These are phyloP conservation scores for Clitoria ternatea DNA, from an alignment of 306 rosid species.

Conservation along the genomic window DNA sequence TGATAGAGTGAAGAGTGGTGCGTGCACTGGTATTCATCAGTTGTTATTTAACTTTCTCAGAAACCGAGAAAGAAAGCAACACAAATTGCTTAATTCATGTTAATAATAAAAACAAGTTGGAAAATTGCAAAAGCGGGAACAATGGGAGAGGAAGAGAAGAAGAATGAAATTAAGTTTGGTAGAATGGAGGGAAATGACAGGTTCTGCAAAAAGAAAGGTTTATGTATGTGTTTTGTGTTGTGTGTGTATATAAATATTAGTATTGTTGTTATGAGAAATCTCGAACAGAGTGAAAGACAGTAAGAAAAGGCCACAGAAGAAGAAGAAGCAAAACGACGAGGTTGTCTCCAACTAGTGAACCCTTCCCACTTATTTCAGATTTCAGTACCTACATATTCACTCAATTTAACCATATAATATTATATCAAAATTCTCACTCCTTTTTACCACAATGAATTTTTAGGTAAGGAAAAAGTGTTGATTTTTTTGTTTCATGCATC, in stretches of 20 bases:
- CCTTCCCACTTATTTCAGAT: slow-evolving; percentile 30
- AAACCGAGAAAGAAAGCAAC: slow-evolving; percentile 39
- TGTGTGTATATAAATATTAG: background rate
- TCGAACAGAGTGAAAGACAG: slow-evolving; percentile 59
- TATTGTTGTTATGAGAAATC: slow-evolving; percentile 2
- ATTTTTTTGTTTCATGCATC: no score
- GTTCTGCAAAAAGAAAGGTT: slow-evolving; percentile 12
- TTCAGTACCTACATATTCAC: slow-evolving; percentile 23
- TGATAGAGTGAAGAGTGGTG: slow-evolving; percentile 54
- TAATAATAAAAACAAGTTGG: slow-evolving; percentile 3
- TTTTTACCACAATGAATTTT: no score
- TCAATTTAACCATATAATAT: background rate
- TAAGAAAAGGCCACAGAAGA: slow-evolving; percentile 40
- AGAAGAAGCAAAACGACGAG: slow-evolving; percentile 72
- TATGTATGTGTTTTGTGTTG: slow-evolving; percentile 2
- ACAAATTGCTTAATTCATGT: slow-evolving; percentile 29
- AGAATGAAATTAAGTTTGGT: slow-evolving; percentile 29
- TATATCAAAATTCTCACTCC: no score
- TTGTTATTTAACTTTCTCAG: slow-evolving; percentile 29
- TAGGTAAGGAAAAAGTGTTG: no score
- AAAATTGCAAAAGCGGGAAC: slow-evolving; percentile 23
- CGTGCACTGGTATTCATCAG: slow-evolving; percentile 82
- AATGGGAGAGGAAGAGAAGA: slow-evolving; percentile 11
- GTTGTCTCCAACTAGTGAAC: slow-evolving; percentile 43
- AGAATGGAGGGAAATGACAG: slow-evolving; percentile 40